phyloP scores from a whole-genome alignment of 345 rosid genomes.

The Punica granatum region DNA sequence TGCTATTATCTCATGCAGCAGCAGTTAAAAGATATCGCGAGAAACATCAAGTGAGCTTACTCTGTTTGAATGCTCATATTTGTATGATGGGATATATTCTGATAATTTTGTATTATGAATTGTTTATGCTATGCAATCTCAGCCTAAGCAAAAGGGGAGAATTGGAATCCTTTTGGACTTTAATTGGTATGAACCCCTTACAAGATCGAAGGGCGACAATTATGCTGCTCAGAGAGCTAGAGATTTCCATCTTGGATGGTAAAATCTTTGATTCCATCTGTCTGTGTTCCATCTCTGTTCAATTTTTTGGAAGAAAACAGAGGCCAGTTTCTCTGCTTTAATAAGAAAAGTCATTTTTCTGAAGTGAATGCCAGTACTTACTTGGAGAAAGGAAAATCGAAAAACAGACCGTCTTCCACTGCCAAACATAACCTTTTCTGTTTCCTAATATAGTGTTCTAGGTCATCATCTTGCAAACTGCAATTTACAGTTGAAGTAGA shows the following conservation, averaged over 20 bases:
- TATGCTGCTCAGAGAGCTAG: slow-evolving; percentile 65
- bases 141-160: slow-evolving; percentile 47
- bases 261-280: not conserved
- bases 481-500: slow-evolving; percentile 28
- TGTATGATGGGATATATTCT: not conserved
- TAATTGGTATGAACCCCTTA: slow-evolving; percentile 58
- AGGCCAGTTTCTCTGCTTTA: not conserved
- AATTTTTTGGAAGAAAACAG: too few species aligned
- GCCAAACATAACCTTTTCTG: not conserved
- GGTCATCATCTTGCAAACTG: not conserved
- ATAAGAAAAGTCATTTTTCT: not conserved
- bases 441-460: not conserved
- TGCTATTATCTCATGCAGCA: slow-evolving; percentile 35
- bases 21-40: slow-evolving; percentile 8
- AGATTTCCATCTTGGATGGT: slow-evolving; percentile 76
- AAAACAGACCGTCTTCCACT: too few species aligned
- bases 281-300: not conserved
- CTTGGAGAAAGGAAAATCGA: not conserved
- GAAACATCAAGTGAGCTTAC: not conserved
- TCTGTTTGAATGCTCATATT: not conserved
- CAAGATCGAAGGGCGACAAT: slow-evolving; percentile 39
- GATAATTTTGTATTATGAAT: not conserved
- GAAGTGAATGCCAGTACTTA: not conserved
- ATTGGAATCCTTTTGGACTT: slow-evolving; percentile 64
- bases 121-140: not conserved